Evolutionary conservation across 345 rosid genomes (phyloP).

Genomic region (Brassica incana): DNA sequence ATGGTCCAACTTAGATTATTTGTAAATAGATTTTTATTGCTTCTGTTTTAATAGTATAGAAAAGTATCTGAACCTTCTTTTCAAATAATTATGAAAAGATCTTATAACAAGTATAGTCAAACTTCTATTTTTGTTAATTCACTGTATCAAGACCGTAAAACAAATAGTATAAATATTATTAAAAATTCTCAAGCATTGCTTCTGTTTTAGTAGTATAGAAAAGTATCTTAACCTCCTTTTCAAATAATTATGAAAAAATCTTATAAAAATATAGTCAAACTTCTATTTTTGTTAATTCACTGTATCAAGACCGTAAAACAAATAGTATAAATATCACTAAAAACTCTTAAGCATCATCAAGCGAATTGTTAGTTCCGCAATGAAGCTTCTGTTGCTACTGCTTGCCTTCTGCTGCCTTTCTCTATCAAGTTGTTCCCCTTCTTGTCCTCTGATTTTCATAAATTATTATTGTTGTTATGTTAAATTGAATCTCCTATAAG

Average conservation of each 20-base stretch:
- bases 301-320: not conserved
- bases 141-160: not conserved
- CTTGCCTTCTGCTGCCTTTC: constrained; percentile 21
- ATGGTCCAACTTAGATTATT: no score
- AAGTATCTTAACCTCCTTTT: no score
- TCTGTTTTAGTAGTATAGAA: no score
- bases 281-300: not conserved
- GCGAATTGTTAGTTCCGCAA: not conserved
- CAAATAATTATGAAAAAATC: not conserved
- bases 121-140: not conserved
- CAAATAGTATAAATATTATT: not conserved
- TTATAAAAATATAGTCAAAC: not conserved
- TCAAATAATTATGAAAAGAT: not conserved
- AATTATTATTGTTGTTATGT: not conserved
- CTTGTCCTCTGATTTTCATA: not conserved
- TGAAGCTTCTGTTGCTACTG: constrained; percentile 28
- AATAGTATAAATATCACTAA: not conserved
- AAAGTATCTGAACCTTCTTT: no score
- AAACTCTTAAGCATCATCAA: not conserved
- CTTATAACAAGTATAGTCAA: not conserved
- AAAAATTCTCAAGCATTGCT: not conserved
- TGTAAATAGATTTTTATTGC: no score
- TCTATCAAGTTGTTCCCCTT: constrained; percentile 27
- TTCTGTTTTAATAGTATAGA: no score
- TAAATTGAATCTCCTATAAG: not conserved